phyloP scores from a whole-genome alignment of 805 yeast genomes.

The Hanseniaspora clermontiae region DNA sequence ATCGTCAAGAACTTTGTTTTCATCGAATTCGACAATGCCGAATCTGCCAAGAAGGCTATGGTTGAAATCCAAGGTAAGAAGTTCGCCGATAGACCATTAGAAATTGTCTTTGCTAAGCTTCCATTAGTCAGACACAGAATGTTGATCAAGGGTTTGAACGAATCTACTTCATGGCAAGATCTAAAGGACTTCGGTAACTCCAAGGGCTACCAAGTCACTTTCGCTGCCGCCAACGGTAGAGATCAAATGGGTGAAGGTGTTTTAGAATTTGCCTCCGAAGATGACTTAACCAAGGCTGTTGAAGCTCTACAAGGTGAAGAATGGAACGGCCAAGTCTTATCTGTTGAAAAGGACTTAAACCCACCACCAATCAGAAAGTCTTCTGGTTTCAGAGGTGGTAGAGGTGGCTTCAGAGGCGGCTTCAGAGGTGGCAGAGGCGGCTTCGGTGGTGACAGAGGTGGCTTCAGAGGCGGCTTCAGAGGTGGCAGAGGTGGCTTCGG shows the following conservation, averaged over 20 bases:
- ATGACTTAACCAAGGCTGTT: slow-evolving; percentile 63
- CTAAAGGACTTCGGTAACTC: slow-evolving; percentile 82
- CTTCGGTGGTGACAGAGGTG: slow-evolving; percentile 31
- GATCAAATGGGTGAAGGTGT: slow-evolving; percentile 38
- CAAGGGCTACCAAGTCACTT: slow-evolving; percentile 53
- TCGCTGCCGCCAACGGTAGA: slow-evolving; percentile 36
- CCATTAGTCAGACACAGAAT: slow-evolving; percentile 65
- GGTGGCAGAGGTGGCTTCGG: slow-evolving; percentile 33
- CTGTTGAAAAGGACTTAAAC: slow-evolving; percentile 65
- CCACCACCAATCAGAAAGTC: slow-evolving; percentile 39
- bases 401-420: slow-evolving; percentile 37
- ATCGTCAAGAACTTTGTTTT: slow-evolving; percentile 77
- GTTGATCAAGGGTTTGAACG: slow-evolving; percentile 56
- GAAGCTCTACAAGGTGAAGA: slow-evolving; percentile 59
- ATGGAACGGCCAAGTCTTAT: slow-evolving; percentile 53
- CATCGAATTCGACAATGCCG: slow-evolving; percentile 68
- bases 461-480: slow-evolving; percentile 35
- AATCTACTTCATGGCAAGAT: slow-evolving; percentile 75
- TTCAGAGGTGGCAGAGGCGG: slow-evolving; percentile 32
- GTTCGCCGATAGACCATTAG: slow-evolving; percentile 42
- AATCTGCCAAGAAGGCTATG: slow-evolving; percentile 62
- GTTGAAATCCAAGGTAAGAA: slow-evolving; percentile 61
- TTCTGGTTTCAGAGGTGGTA: slow-evolving; percentile 37
- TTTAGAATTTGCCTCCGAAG: slow-evolving; percentile 44
- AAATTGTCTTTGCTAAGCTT: slow-evolving; percentile 32